Conservation (phyloP, 148 eudicot species). For the Camellia granthamiana region DNA sequence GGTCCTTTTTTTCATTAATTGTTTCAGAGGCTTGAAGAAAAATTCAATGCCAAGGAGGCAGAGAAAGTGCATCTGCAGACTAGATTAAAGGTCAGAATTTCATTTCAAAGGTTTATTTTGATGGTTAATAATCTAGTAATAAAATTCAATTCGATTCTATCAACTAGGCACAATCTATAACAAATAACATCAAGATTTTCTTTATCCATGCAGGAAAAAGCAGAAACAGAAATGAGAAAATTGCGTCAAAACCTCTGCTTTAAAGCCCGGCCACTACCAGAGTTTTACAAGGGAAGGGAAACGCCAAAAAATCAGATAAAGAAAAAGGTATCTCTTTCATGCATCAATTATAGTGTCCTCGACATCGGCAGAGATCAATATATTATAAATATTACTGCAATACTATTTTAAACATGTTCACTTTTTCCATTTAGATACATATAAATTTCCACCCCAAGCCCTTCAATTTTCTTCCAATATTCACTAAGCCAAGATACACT, state of each 20-base stretch:
- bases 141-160: too few relatives aligned
- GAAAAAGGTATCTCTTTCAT: slow-evolving; percentile 40
- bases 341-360: not conserved
- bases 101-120: not conserved
- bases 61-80: slow-evolving; percentile 43
- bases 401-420: not conserved
- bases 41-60: slow-evolving; percentile 42
- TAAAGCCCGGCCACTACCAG: slow-evolving; percentile 66
- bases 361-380: not conserved
- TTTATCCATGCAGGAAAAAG: slow-evolving; percentile 56
- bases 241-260: slow-evolving; percentile 74
- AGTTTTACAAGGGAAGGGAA: slow-evolving; percentile 51
- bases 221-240: slow-evolving; percentile 62
- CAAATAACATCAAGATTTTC: not conserved
- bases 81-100: slow-evolving; percentile 35
- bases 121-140: not conserved
- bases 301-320: slow-evolving; percentile 27
- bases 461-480: too few relatives aligned
- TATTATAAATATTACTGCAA: not conserved
- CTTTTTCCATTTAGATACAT: not conserved
- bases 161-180: not conserved
- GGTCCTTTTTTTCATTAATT: not conserved
- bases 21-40: slow-evolving; percentile 50
- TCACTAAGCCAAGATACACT: not conserved
- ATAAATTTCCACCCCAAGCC: too few relatives aligned